Conservation (phyloP, 164 flowering plant species). For the Sedum album region DNA sequence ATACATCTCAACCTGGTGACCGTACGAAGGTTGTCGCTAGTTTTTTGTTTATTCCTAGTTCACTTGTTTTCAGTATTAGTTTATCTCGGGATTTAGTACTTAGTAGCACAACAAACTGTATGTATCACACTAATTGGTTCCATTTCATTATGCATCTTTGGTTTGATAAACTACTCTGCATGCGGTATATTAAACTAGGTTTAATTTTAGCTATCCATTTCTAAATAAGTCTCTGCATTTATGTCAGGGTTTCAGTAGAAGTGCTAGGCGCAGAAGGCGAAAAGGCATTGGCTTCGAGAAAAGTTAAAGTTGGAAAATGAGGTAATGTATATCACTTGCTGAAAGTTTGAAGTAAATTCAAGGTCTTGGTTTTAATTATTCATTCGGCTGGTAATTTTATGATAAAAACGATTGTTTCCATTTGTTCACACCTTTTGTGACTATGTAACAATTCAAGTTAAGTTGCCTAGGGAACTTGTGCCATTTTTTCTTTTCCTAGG, state of each 20-base stretch:
- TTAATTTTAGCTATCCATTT: not conserved
- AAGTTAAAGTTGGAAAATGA: conserved; percentile 31
- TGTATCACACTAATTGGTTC: too few relatives aligned
- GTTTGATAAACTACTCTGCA: too few relatives aligned
- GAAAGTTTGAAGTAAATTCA: not conserved
- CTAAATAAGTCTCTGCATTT: not conserved
- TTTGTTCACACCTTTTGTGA: not conserved
- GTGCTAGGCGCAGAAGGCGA: conserved; percentile 77
- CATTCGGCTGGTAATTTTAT: not conserved
- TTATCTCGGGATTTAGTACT: not conserved
- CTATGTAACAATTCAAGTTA: too few relatives aligned
- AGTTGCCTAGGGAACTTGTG: too few relatives aligned
- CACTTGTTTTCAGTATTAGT: not conserved
- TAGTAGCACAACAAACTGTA: too few relatives aligned
- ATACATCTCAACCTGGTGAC: conserved; percentile 19
- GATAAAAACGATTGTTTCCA: not conserved
- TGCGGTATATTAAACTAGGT: not conserved
- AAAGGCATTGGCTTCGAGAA: conserved; percentile 63
- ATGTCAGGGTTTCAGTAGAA: conserved; percentile 63
- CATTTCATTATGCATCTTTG: too few relatives aligned
- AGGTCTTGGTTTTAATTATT: not conserved
- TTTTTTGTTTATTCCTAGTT: not conserved
- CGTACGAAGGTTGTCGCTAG: conserved; percentile 33
- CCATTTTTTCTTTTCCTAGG: too few relatives aligned
- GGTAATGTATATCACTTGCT: conserved; percentile 16